Percentiles rank a stretch among this genome's conserved stretches.
phyloP scores from a whole-genome alignment of 495 filamentous ascomycete genomes.

The Talaromyces thailandensis region DNA sequence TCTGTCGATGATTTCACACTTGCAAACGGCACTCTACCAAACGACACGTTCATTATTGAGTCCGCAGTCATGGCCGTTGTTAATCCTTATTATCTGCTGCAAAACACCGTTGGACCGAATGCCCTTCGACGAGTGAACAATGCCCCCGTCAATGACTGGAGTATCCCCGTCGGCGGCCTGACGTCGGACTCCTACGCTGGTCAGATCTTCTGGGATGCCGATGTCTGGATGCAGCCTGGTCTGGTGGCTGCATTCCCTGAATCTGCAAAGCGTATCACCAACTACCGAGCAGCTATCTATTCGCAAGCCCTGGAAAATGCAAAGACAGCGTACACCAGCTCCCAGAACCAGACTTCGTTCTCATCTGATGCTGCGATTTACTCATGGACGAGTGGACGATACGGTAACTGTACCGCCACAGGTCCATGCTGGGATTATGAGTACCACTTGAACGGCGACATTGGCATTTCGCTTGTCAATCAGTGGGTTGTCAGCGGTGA shows the following conservation, averaged over 20 bases:
- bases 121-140: constrained; percentile 26
- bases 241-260: constrained; percentile 50
- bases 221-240: constrained; percentile 60
- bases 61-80: constrained; percentile 56
- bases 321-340: constrained; percentile 33
- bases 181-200: constrained; percentile 56
- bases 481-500: constrained; percentile 55
- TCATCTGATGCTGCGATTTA: constrained; percentile 45
- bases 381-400: constrained; percentile 56
- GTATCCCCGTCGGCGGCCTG: constrained; percentile 53
- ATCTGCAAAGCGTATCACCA: constrained; percentile 46
- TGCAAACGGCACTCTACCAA: constrained; percentile 48
- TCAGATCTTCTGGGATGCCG: constrained; percentile 58
- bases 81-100: constrained; percentile 61
- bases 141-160: constrained; percentile 43
- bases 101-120: constrained; percentile 53
- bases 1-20: constrained; percentile 55
- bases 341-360: constrained; percentile 45
- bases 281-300: constrained; percentile 46
- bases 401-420: constrained; percentile 56
- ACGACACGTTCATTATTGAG: constrained; percentile 48
- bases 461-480: constrained; percentile 53
- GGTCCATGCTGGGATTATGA: constrained; percentile 57
- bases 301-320: constrained; percentile 43
- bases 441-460: constrained; percentile 62